phyloP scores from a whole-genome alignment of 257 asterid genomes.

The Fraxinus americana region DNA sequence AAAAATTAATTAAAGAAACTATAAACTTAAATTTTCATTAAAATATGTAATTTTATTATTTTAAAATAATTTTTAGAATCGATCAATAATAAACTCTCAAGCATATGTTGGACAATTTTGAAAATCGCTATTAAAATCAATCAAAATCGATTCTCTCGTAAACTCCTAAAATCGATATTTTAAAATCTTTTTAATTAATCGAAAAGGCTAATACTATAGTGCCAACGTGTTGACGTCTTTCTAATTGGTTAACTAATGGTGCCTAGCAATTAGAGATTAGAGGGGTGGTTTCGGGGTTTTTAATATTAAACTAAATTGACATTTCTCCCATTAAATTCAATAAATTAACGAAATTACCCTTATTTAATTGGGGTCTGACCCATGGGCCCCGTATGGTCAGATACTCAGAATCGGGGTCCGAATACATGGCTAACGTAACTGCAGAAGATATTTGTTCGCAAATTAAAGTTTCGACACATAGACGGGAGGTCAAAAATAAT shows the following conservation, averaged over 20 bases:
- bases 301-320: slow-evolving; percentile 9
- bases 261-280: slow-evolving; percentile 21
- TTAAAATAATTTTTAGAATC: too few species aligned
- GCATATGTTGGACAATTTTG: too few species aligned
- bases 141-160: too few species aligned
- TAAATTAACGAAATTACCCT: slow-evolving; percentile 9
- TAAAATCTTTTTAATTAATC: background rate
- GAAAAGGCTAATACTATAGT: slow-evolving; percentile 11
- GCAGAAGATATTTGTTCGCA: slow-evolving; percentile 2
- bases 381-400: too few species aligned
- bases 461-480: background rate
- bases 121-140: too few species aligned
- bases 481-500: background rate
- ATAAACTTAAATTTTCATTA: too few species aligned
- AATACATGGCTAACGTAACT: background rate
- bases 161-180: too few species aligned
- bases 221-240: slow-evolving; percentile 55
- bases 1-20: too few species aligned
- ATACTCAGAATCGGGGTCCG: background rate
- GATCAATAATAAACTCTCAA: too few species aligned
- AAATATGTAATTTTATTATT: too few species aligned
- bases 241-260: slow-evolving; percentile 42
- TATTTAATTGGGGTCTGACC: background rate
- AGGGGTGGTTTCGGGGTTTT: slow-evolving; percentile 26
- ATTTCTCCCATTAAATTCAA: background rate